These are phyloP conservation scores for Cladosporium sp. DNA, from an alignment of 2,329 filamentous ascomycete genomes.

Conservation along the genomic window DNA sequence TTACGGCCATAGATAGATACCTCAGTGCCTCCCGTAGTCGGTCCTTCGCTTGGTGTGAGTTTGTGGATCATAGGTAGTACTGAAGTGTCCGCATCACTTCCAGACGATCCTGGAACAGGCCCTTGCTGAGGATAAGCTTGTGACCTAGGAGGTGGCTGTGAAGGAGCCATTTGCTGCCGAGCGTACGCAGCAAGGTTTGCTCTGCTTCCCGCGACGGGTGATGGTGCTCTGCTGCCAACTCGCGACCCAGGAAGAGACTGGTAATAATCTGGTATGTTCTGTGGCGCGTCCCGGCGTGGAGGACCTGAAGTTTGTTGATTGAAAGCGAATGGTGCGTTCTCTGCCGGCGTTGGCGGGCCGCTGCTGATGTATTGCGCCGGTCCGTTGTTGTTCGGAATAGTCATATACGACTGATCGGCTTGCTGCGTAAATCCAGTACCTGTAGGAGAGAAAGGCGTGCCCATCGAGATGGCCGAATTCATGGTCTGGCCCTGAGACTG, in stretches of 20 bases:
- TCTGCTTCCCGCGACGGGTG: constrained; percentile 54
- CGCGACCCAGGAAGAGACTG: constrained; percentile 58
- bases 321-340: constrained; percentile 29
- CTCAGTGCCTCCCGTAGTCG: constrained; percentile 80
- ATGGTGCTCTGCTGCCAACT: constrained; percentile 75
- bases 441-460: constrained; percentile 41
- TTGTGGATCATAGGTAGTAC: constrained; percentile 69
- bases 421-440: constrained; percentile 14
- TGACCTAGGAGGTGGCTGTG: constrained; percentile 9
- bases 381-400: constrained; percentile 32
- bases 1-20: constrained; percentile 80
- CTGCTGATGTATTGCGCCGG: constrained; percentile 32
- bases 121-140: constrained; percentile 12
- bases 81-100: constrained; percentile 10
- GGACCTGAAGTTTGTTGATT: constrained; percentile 24
- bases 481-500: constrained; percentile 32
- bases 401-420: constrained; percentile 34
- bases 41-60: constrained; percentile 79
- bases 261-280: constrained; percentile 23
- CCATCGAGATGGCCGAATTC: constrained; percentile 32
- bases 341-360: constrained; percentile 34
- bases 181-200: constrained; percentile 38
- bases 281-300: constrained; percentile 26
- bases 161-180: constrained; percentile 25
- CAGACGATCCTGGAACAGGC: constrained; percentile 5